Base-by-base conservation (phyloP, 306 rosid genomes). In the Purshia tridentata region DNA sequence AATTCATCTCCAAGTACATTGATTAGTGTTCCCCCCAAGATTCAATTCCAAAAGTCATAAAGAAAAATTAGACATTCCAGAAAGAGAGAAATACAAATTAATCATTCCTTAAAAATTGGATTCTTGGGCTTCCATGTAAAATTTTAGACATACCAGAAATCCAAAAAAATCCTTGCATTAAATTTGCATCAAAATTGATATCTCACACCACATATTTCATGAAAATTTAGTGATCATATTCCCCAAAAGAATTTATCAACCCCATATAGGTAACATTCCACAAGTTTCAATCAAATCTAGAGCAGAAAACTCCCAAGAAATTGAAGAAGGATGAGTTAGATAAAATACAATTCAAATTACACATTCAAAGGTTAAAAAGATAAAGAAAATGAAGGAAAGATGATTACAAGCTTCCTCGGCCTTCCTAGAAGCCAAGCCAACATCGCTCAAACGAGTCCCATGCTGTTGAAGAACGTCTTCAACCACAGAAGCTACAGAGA, bases 391-490 rank as follows among this genome's bases (percentile, higher is more conserved):
- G 11, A 18, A 68, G 23, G 8, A 39, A 18, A 42, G 13, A 23
- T 15, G n/a, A 39, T n/a, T 86, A 95, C 99, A 88, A 64, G 89
- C 66, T 88, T 92, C 97, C 63, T 90, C 98, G 6, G 86, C 82
- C 73, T 81, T 92, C 72, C 95, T 87, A 1, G 93, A 84, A 57
- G 87, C 83, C 73, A 86, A 81, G 58, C 74, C 87, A 50, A 57
- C 9, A 20, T 82, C 89, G 44, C 67, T 78, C 6, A 70, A 53
- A 59, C 77, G 82, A 5, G 67, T 22, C 35, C 86, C 81, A 4
- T 90, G 85, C 50, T 84, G 87, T 45, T 87, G 92, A 83, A 95
- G 88, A 88, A 95, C 85, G 50, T 87, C 91, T 77, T 95, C 87
- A 8, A 95, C 84, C 73, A 91, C 80, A 69, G 99, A 90, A 75